phyloP scores from a whole-genome alignment of 495 filamentous ascomycete species.

The Penicillium simplicissimum region DNA sequence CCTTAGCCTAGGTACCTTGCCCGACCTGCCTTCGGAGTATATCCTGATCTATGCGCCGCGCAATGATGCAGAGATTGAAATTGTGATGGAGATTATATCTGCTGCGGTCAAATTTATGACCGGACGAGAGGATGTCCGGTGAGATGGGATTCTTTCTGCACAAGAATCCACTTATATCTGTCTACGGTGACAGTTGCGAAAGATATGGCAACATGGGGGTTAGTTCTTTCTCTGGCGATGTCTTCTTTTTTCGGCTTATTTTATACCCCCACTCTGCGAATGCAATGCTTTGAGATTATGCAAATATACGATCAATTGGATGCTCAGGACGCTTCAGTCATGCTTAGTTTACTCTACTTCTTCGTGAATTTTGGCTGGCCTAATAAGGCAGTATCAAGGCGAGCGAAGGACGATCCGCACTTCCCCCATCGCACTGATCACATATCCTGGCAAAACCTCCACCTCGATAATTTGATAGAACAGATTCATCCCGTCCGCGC shows the following conservation, averaged over 20 bases:
- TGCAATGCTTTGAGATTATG: background rate
- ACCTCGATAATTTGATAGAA: too few relatives aligned
- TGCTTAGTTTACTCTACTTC: background rate
- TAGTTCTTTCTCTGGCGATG: background rate
- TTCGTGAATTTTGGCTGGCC: background rate
- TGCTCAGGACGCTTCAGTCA: background rate
- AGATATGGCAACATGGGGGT: background rate
- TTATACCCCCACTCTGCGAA: conserved; percentile 10
- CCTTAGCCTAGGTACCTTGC: conserved; percentile 46
- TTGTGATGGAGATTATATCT: conserved; percentile 68
- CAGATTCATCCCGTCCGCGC: too few relatives aligned
- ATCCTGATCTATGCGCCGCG: conserved; percentile 84
- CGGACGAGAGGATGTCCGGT: conserved; percentile 32
- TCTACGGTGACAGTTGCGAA: background rate
- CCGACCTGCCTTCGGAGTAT: conserved; percentile 58
- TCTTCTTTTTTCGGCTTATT: conserved; percentile 4
- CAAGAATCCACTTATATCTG: too few relatives aligned
- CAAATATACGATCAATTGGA: background rate
- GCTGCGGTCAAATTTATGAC: conserved; percentile 53
- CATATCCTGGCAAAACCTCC: too few relatives aligned
- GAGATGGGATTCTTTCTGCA: background rate
- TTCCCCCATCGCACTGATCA: too few relatives aligned
- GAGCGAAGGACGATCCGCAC: too few relatives aligned
- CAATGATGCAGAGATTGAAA: conserved; percentile 63
- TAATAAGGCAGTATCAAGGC: too few relatives aligned